These are phyloP conservation scores for Amanita rubescens DNA, from an alignment of 768 basidiomycete genomes.

Conservation along the genomic window DNA sequence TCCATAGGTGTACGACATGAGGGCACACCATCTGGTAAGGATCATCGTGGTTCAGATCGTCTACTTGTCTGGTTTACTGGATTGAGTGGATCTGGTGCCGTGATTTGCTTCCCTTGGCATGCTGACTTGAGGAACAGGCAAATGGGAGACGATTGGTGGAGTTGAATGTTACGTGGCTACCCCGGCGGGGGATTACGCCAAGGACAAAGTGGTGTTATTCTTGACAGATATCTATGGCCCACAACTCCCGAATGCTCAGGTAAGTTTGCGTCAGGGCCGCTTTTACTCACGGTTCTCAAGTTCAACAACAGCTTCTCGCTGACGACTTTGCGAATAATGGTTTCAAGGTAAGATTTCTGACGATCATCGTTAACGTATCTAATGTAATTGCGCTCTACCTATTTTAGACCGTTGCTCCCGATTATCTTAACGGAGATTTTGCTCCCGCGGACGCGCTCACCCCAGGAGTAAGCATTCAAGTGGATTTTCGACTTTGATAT, in stretches of 20 bases:
- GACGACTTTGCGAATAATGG: constrained; percentile 41
- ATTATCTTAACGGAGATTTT: constrained; percentile 37
- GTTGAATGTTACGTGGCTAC: constrained; percentile 47
- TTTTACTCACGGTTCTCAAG: not conserved
- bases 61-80: too few species aligned
- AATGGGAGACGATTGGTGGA: constrained; percentile 38
- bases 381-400: not conserved
- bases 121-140: constrained; percentile 26
- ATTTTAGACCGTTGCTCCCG: constrained; percentile 28
- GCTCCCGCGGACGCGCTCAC: constrained; percentile 29
- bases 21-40: constrained; percentile 5
- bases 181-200: constrained; percentile 41
- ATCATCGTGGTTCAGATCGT: not conserved
- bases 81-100: too few species aligned
- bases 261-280: constrained; percentile 13
- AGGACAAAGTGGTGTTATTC: constrained; percentile 50
- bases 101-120: too few species aligned
- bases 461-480: constrained; percentile 14
- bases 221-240: constrained; percentile 47
- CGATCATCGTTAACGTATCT: not conserved
- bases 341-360: constrained; percentile 20
- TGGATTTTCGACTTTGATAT: not conserved
- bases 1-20: constrained; percentile 3
- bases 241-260: constrained; percentile 37
- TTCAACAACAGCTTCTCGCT: constrained; percentile 31